phyloP scores from a whole-genome alignment of 2,329 filamentous ascomycete species.

The Coniochaeta sp. region DNA sequence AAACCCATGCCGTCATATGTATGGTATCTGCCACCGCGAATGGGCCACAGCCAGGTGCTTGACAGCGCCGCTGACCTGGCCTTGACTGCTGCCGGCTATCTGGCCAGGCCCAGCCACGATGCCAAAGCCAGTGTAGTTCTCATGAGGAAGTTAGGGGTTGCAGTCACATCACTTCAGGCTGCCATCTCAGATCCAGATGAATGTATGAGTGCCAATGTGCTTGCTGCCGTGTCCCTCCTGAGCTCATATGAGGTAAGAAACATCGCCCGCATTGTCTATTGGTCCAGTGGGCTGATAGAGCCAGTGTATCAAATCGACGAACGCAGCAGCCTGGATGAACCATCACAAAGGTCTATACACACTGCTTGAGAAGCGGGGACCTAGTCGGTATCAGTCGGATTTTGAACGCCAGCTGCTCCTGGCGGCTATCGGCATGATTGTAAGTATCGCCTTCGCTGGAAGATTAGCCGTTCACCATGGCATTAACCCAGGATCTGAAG shows the following conservation, averaged over 20 bases:
- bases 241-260: neutral
- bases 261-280: neutral
- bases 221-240: neutral
- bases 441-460: neutral
- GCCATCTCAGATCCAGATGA: neutral
- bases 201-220: neutral
- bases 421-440: neutral
- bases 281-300: neutral
- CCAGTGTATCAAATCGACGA: neutral
- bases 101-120: neutral
- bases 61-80: neutral
- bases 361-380: neutral
- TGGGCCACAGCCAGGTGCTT: neutral
- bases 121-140: neutral
- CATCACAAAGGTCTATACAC: neutral
- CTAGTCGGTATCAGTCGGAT: neutral
- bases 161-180: neutral
- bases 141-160: conserved; percentile 1
- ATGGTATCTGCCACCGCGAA: neutral
- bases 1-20: conserved; percentile 1
- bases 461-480: neutral
- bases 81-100: neutral
- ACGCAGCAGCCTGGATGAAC: neutral
- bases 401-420: neutral
- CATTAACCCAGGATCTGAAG: neutral